These are phyloP conservation scores for Kuraishia cidri DNA, from an alignment of 805 yeast genomes.

Conservation along the genomic window DNA sequence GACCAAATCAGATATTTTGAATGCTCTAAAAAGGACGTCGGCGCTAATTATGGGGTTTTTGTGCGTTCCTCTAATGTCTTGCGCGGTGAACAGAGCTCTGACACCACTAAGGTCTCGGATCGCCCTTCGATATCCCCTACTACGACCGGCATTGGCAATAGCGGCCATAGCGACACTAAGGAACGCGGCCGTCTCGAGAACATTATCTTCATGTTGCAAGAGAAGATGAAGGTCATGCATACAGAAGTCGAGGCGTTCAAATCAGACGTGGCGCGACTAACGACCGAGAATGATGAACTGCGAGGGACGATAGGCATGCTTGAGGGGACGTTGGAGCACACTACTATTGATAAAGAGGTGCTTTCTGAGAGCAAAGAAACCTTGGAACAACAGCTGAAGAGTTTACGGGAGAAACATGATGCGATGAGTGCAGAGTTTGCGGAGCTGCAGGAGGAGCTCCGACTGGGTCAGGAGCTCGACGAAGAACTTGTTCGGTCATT, in stretches of 20 bases:
- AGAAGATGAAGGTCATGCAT: conserved; percentile 27
- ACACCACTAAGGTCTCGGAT: neutral
- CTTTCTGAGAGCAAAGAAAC: conserved; percentile 23
- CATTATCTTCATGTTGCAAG: conserved; percentile 39
- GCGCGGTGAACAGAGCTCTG: conserved; percentile 1
- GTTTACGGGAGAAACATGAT: conserved; percentile 20
- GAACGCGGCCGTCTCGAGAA: conserved; percentile 9
- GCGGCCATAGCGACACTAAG: neutral
- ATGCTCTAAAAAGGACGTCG: conserved; percentile 12
- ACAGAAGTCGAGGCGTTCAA: conserved; percentile 19
- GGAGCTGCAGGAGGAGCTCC: conserved; percentile 24
- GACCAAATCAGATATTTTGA: conserved; percentile 33
- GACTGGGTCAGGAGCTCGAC: conserved; percentile 26
- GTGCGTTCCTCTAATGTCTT: conserved; percentile 30
- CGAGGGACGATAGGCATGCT: conserved; percentile 5
- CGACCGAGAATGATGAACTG: conserved; percentile 20
- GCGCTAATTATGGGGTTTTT: conserved; percentile 32
- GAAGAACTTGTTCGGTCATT: conserved; percentile 14
- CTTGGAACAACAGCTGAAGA: conserved; percentile 16
- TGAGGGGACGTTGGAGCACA: conserved; percentile 21
- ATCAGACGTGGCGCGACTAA: conserved; percentile 13
- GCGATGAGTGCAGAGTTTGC: conserved; percentile 21
- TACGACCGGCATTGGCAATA: neutral
- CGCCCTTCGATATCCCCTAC: conserved; percentile 1
- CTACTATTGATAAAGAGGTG: conserved; percentile 35